phyloP scores from a whole-genome alignment of 2,329 filamentous ascomycete genomes.

The Venturia asperata region DNA sequence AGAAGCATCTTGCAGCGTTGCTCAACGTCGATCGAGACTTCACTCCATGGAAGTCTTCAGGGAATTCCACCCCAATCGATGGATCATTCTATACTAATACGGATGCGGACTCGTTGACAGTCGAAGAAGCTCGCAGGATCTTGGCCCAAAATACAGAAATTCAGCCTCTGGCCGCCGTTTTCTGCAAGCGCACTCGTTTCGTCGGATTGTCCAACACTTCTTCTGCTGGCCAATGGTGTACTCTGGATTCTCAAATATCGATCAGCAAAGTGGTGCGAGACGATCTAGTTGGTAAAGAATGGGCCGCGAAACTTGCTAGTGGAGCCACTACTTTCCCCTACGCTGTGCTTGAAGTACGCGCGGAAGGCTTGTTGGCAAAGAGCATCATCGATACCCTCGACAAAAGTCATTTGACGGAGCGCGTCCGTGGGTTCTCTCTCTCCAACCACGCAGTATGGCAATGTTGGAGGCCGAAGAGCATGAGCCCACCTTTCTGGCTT shows the following conservation, averaged over 20 bases:
- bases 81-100: background rate
- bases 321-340: conserved; percentile 39
- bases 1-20: conserved; percentile 37
- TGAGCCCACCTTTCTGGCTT: conserved; percentile 43
- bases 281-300: conserved; percentile 29
- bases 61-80: background rate
- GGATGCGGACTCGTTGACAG: conserved; percentile 19
- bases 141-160: conserved; percentile 39
- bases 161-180: conserved; percentile 40
- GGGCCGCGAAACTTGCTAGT: conserved; percentile 26
- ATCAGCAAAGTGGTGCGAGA: conserved; percentile 32
- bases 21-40: conserved; percentile 27
- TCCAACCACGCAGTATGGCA: conserved; percentile 47
- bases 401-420: conserved; percentile 43
- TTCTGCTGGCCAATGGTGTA: conserved; percentile 40
- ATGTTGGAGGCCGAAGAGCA: conserved; percentile 38
- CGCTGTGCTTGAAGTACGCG: conserved; percentile 44
- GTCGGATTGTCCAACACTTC: conserved; percentile 40
- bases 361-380: conserved; percentile 37
- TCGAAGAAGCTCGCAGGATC: conserved; percentile 35
- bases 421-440: conserved; percentile 47
- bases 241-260: conserved; percentile 41
- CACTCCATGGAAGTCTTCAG: conserved; percentile 23
- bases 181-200: conserved; percentile 43
- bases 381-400: conserved; percentile 40